Base-by-base conservation (phyloP, 2,329 filamentous ascomycete species). In the Fusarium sp. region DNA sequence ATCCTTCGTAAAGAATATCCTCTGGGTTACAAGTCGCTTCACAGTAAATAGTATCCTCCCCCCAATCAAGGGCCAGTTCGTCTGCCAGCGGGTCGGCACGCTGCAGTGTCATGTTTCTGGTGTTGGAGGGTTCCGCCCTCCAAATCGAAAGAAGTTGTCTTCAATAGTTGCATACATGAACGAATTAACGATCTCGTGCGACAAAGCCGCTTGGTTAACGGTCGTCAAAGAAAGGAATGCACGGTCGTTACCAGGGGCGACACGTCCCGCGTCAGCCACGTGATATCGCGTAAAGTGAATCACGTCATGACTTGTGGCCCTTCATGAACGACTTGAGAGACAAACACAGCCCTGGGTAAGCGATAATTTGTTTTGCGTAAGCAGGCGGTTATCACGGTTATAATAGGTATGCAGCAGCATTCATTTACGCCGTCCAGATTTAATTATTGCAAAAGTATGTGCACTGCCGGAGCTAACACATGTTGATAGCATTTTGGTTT, bases 1-100 rank as follows among this genome's bases (percentile, higher is more conserved):
- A 85, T n/a, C 85, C 82, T 7, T 80, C 75, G 59, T 80, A 84
- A 13, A 88, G 74, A 11, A 85, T 74, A 36, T 86, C 85, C 49
- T 80, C 75, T 3, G 78, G 68, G 15, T 65, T 46, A 39, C 76
- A 76, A 8, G 71, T 73, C 2, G 79, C 74, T 47, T 83, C 79
- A 68, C 79, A 83, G 64, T 86, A 82, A 26, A 85, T 74, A 3
- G 68, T 70, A 42, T 76, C 74, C 47, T 75, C 62, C 25, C 53
- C 64, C 70, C 72, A 73, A 32, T 65, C 58, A 6, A 59, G 48
- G 25, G 49, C 52, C 40, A 60, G 49, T 54, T 63, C 50, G 29
- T 58, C 61, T 3, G 39, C 56, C 29, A 49, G 39, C 24, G 41
- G 54, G 24, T 64, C 58, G 47, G 34, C 43, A 47, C 35, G 47